Evolutionary conservation across 768 basidiomycete genomes (phyloP), one percentile per base, ranked within the genome.

Genomic region (Roridomyces roridus): DNA sequence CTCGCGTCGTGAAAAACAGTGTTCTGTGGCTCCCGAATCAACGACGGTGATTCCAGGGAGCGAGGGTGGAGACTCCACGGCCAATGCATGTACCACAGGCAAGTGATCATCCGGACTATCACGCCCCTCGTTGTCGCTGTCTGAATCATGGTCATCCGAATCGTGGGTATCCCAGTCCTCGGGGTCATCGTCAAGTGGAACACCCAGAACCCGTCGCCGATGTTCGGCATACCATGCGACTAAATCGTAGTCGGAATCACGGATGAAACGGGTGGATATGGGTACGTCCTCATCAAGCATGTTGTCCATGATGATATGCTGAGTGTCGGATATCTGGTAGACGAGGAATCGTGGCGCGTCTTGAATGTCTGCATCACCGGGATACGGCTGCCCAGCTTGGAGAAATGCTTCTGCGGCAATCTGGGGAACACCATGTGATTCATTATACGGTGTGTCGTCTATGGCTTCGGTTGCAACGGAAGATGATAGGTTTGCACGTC

Each of bases 21-120:
- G 50, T 20, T 51, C 50, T 1, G 40, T 51, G 40, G 43, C 40
- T 1, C 40, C 50, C 2, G 50, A 51, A 18, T 51, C 50, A 7
- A 29, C 21, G 23, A 44, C 43, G 14, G 20, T 24, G 23, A 44
- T 25, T 12, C 20, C 21, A 18, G 6, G 6, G 20, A 18, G 43
- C 6, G 24, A 18, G 24, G 43, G 9, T 8, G 17, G 10, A 44
- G 40, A 28, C 6, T 44, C 24, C 21, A 24, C 23, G 6, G 18
- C 18, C 12, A 24, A 24, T 12, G 18, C 43, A 10, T 21, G 21
- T 8, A 25, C 24, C 12, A 6, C 20, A 18, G 6, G 8, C 12
- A 23, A 11, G 11, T 23, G 26, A 21, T 11, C 23, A 23, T 44
- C 43, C 20, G 43, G 6, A 10, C 43, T 23, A 20, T 20, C 8